Evolutionary conservation across 2,329 filamentous ascomycete species (phyloP).

Genomic region (Aspergillus hortae): DNA sequence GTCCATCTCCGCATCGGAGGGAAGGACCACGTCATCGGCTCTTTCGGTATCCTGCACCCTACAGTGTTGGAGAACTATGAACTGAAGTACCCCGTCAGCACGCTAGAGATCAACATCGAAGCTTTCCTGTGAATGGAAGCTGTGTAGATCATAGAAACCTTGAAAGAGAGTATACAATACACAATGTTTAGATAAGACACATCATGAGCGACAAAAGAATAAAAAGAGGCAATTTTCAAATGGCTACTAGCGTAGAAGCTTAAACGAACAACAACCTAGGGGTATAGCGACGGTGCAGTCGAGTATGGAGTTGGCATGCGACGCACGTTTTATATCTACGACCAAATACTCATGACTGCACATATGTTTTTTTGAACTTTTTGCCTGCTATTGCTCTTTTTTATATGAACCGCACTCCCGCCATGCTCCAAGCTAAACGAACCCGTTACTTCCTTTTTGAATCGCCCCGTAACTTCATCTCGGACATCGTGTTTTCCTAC

Average conservation of each 20-base stretch:
- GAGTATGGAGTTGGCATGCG: too few relatives aligned
- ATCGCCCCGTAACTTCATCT: conserved; percentile 8
- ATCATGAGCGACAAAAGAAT: conserved; percentile 14
- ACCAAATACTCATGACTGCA: background rate
- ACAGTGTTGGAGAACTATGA: conserved; percentile 92
- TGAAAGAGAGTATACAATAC: conserved; percentile 7
- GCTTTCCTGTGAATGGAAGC: conserved; percentile 65
- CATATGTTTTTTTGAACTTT: background rate
- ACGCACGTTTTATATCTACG: too few relatives aligned
- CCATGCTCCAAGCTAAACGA: background rate
- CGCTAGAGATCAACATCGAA: conserved; percentile 91
- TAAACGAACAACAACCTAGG: background rate
- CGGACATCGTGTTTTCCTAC: conserved; percentile 10
- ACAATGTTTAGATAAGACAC: conserved; percentile 13
- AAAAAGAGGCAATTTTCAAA: background rate
- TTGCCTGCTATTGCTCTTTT: conserved; percentile 1
- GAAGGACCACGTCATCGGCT: conserved; percentile 73
- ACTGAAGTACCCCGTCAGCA: conserved; percentile 87
- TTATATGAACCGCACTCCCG: background rate
- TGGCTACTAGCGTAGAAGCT: background rate
- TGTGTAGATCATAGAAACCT: conserved; percentile 8
- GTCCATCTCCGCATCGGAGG: conserved; percentile 73
- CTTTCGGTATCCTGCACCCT: conserved; percentile 92
- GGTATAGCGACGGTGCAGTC: too few relatives aligned
- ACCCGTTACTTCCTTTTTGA: conserved; percentile 6